Evolutionary conservation across 352 stramenopile genomes (phyloP), one percentile per base, ranked within the genome.

Genomic region (Phytophthora pluvialis): DNA sequence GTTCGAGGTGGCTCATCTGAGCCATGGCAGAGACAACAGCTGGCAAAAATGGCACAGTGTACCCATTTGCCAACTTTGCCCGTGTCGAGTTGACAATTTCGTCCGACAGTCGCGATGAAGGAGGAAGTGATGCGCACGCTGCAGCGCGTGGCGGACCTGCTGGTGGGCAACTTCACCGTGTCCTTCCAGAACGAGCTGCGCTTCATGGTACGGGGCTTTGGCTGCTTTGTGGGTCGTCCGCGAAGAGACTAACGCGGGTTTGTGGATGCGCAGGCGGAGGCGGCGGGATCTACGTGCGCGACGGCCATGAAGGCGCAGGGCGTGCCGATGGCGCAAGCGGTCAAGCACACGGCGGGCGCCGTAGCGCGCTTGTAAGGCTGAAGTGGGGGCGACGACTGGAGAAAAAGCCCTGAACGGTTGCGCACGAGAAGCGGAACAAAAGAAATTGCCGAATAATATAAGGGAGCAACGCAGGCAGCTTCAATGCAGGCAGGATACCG

Each of bases 111-210:
- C 32, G 52, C 13, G 25, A 93, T 93, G 82, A 91, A 91, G 78
- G 58, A 76, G 2, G 81, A 82, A 67, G 39, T 91, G 66, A 64
- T 81, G 61, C 77, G 75, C 29, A 81, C 64, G 46, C 54, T 93
- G 11, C 79, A 91, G 66, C 70, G 73, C 53, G 74, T 95, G 35
- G 86, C 83, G 33, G 73, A 91, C 55, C 73, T 95, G 51, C 55
- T 95, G 42, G 86, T 95, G 18, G 82, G 79, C 42, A 93, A 92
- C 78, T 95, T 95, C 59, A 83, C 78, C 0, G 83, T 81, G 29
- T 92, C 86, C 10, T 89, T 95, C 64, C 82, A 95, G 70, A 95
- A 95, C 54, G 86, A 95, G 51, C 70, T 95, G 45, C 86, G 86
- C 54, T 92, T 95, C 55, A 95, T 95, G 86, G 86, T 95, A 45